These are phyloP conservation scores for Lipomyces sp. DNA, from an alignment of 805 yeast species.

Conservation along the genomic window DNA sequence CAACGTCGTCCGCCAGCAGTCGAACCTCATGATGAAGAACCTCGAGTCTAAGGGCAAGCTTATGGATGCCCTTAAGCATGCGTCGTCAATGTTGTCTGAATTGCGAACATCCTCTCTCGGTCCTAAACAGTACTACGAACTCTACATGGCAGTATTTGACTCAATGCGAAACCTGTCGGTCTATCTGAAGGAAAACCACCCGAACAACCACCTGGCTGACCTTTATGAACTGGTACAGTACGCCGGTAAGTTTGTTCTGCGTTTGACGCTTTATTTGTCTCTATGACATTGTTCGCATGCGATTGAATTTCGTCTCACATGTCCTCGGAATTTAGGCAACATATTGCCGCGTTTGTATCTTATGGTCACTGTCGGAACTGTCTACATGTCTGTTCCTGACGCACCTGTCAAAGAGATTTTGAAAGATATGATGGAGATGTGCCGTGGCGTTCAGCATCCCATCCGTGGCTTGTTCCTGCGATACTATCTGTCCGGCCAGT, in stretches of 20 bases:
- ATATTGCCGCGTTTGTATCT: conserved; percentile 87
- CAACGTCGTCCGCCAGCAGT: conserved; percentile 62
- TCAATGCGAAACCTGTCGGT: conserved; percentile 65
- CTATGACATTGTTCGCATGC: neutral
- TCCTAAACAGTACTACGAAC: conserved; percentile 91
- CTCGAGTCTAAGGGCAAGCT: conserved; percentile 64
- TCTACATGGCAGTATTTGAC: conserved; percentile 75
- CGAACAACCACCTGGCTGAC: conserved; percentile 74
- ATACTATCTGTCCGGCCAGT: conserved; percentile 81
- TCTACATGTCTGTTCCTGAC: conserved; percentile 71
- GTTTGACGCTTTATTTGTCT: neutral
- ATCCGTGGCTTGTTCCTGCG: conserved; percentile 85
- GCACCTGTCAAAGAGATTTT: conserved; percentile 82
- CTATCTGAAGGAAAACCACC: conserved; percentile 65
- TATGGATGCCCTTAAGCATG: conserved; percentile 85
- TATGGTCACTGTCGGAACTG: conserved; percentile 94
- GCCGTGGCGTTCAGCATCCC: conserved; percentile 95
- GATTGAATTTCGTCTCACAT: no score
- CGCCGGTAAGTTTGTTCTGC: conserved; percentile 47
- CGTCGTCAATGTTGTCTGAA: conserved; percentile 77
- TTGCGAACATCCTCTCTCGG: conserved; percentile 68
- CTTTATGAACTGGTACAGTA: conserved; percentile 92
- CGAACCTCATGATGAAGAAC: conserved; percentile 70
- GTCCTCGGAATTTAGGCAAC: no score
- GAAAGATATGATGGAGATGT: conserved; percentile 97